Conservation (phyloP, 805 yeast genomes). For the Ogataea pignaliae region DNA sequence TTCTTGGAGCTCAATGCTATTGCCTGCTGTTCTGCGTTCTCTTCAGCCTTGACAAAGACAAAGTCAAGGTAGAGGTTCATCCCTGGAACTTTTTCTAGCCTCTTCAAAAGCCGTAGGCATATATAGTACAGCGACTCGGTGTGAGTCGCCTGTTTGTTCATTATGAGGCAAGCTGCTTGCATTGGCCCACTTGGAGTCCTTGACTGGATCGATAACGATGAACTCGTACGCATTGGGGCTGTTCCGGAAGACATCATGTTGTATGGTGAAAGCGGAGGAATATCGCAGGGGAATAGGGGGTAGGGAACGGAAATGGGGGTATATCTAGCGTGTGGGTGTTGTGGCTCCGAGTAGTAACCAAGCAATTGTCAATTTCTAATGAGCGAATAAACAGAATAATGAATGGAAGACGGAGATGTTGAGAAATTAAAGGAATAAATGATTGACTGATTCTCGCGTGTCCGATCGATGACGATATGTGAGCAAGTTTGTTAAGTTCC, state of each 20-base stretch:
- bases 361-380: too few species aligned
- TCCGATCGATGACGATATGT: too few species aligned
- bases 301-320: too few species aligned
- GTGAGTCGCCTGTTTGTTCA: slow-evolving; percentile 61
- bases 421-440: too few species aligned
- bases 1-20: slow-evolving; percentile 18
- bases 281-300: too few species aligned
- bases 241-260: slow-evolving; percentile 18
- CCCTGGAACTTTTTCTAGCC: slow-evolving; percentile 58
- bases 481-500: too few species aligned
- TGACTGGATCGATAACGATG: slow-evolving; percentile 14
- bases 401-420: too few species aligned
- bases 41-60: slow-evolving; percentile 65
- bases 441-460: too few species aligned
- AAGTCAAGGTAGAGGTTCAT: slow-evolving; percentile 62
- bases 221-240: slow-evolving; percentile 23
- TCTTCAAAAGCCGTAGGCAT: slow-evolving; percentile 50
- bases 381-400: too few species aligned
- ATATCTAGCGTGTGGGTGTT: too few species aligned
- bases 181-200: slow-evolving; percentile 44
- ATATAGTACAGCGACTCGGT: slow-evolving; percentile 68
- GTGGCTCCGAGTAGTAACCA: too few species aligned
- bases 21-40: slow-evolving; percentile 70
- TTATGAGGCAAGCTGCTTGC: slow-evolving; percentile 39
- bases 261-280: not conserved